Evolutionary conservation across 495 filamentous ascomycete genomes (phyloP).

Genomic region (Aspergillus indologenus): DNA sequence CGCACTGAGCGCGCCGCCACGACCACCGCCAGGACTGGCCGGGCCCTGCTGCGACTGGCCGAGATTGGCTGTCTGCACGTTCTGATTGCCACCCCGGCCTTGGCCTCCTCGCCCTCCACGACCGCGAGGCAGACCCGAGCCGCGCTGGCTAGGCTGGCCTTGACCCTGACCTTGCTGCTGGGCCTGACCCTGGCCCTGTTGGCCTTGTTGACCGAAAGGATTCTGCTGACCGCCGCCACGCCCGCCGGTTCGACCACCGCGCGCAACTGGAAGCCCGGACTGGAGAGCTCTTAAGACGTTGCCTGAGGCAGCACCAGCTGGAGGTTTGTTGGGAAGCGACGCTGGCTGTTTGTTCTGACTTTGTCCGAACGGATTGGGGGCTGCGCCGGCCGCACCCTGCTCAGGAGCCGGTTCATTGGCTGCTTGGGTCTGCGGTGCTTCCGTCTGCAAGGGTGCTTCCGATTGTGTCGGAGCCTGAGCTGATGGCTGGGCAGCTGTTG

Average conservation of each 20-base stretch:
- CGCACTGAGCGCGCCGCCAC: slow-evolving; percentile 48
- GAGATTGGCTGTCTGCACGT: slow-evolving; percentile 26
- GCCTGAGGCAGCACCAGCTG: slow-evolving; percentile 34
- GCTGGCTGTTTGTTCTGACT: slow-evolving; percentile 31
- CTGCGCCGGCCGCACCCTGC: slow-evolving; percentile 12
- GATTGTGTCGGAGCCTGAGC: slow-evolving; percentile 13
- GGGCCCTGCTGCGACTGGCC: slow-evolving; percentile 30
- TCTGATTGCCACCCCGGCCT: slow-evolving; percentile 48
- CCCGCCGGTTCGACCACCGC: slow-evolving; percentile 33
- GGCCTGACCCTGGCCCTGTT: slow-evolving; percentile 24
- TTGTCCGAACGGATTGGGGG: slow-evolving; percentile 33
- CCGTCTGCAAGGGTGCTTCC: slow-evolving; percentile 14
- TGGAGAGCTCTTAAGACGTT: slow-evolving; percentile 41
- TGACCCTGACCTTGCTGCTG: slow-evolving; percentile 25
- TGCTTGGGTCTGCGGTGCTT: slow-evolving; percentile 12
- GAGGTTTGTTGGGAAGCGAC: slow-evolving; percentile 36
- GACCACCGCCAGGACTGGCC: slow-evolving; percentile 28
- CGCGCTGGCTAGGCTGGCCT: slow-evolving; percentile 31
- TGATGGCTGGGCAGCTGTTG: slow-evolving; percentile 2
- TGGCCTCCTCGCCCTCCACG: slow-evolving; percentile 41
- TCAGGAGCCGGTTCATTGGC: not conserved
- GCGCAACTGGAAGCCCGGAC: slow-evolving; percentile 49
- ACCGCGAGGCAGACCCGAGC: slow-evolving; percentile 44
- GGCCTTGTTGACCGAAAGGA: slow-evolving; percentile 24
- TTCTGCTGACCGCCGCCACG: slow-evolving; percentile 34